A percentile compares a stretch with the other conserved stretches of the same genome.
Evolutionary conservation across 805 yeast genomes (phyloP).

Genomic region (Hanseniaspora mollemarum): DNA sequence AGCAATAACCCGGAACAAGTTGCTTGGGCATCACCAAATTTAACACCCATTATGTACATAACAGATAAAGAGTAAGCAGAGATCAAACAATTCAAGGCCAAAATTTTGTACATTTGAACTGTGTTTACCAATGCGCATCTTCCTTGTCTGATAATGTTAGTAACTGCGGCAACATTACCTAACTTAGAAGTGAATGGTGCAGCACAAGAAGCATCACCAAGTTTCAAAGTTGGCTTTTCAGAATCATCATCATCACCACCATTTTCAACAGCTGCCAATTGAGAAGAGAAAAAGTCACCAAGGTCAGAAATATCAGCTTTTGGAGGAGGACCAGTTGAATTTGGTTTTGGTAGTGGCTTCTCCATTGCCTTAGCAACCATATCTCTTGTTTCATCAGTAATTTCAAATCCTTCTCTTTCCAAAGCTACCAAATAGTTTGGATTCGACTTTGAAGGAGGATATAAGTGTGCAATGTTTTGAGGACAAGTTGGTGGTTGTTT

Average conservation of each 20-base stretch:
- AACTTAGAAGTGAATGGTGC: slow-evolving; percentile 96
- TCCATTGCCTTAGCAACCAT: slow-evolving; percentile 44
- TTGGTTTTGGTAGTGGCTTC: slow-evolving; percentile 28
- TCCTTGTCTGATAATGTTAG: slow-evolving; percentile 91
- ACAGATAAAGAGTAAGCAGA: slow-evolving; percentile 93
- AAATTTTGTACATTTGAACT: slow-evolving; percentile 95
- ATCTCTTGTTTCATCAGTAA: slow-evolving; percentile 60
- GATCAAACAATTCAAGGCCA: slow-evolving; percentile 92
- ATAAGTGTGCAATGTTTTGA: slow-evolving; percentile 75
- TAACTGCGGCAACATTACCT: slow-evolving; percentile 82
- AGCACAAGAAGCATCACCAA: slow-evolving; percentile 98
- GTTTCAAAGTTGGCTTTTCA: slow-evolving; percentile 84
- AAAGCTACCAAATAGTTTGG: slow-evolving; percentile 79
- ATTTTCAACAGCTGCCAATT: slow-evolving; percentile 36
- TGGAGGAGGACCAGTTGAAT: slow-evolving; percentile 26
- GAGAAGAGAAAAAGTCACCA: slow-evolving; percentile 44
- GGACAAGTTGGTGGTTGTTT: slow-evolving; percentile 80
- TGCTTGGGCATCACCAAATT: slow-evolving; percentile 97
- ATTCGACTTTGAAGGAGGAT: slow-evolving; percentile 89
- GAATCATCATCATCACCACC: slow-evolving; percentile 37
- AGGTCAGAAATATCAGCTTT: slow-evolving; percentile 49
- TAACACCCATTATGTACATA: slow-evolving; percentile 90
- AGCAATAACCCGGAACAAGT: slow-evolving; percentile 87
- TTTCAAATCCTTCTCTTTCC: slow-evolving; percentile 68
- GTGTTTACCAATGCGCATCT: slow-evolving; percentile 96